Conservation (phyloP, 148 eudicot genomes). For the Heliamphora exappendiculata region DNA sequence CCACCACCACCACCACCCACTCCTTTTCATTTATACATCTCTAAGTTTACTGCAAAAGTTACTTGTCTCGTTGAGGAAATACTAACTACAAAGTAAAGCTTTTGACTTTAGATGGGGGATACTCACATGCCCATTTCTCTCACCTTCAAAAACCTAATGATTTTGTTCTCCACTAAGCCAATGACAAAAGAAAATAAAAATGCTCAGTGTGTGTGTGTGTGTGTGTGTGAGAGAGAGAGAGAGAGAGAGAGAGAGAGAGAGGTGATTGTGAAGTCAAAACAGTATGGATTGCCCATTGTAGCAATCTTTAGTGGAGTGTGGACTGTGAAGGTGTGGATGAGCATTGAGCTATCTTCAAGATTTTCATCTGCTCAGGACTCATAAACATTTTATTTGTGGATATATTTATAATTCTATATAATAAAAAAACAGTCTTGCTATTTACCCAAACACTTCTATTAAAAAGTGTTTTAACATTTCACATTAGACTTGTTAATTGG, state of each 20-base stretch:
- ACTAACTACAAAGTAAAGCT: neutral
- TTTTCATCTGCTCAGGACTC: too few species aligned
- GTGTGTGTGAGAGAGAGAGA: conserved; percentile 5
- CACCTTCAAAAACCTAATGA: conserved; percentile 22
- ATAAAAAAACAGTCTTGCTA: too few species aligned
- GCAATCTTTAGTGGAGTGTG: neutral
- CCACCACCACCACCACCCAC: too few species aligned
- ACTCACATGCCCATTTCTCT: conserved; percentile 11
- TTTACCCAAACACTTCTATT: too few species aligned
- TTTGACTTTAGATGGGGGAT: conserved; percentile 3
- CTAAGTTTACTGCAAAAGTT: neutral
- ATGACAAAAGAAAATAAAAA: neutral
- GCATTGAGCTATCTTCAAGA: too few species aligned
- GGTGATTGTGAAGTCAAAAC: conserved; percentile 14
- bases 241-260: neutral
- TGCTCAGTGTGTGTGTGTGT: neutral
- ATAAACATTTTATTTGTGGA: too few species aligned
- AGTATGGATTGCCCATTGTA: conserved; percentile 3
- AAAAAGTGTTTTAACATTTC: too few species aligned
- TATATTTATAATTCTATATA: too few species aligned
- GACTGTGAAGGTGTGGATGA: neutral
- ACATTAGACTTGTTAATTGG: too few species aligned
- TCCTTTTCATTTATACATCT: neutral
- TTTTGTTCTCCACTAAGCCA: conserved; percentile 27
- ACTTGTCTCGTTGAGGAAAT: neutral